Percentiles rank a stretch among this genome's conserved stretches.
Conservation (phyloP, 768 basidiomycete genomes). For the Infundibulicybe gibba region DNA sequence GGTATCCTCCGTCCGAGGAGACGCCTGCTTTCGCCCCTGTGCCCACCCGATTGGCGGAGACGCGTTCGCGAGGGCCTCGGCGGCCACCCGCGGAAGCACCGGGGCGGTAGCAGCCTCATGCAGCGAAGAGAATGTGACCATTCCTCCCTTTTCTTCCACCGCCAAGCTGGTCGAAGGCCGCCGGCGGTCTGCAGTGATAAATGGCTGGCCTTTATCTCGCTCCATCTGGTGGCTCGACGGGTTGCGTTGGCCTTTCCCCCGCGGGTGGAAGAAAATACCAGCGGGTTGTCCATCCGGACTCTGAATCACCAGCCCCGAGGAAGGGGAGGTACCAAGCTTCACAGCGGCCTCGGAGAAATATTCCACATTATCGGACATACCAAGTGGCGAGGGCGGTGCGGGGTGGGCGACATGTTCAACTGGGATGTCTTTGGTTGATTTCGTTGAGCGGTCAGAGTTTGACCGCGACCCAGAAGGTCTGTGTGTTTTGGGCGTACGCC, state of each 20-base stretch:
- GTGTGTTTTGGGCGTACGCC: conserved; percentile 36
- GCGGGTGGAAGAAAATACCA: conserved; percentile 95
- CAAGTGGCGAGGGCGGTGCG: conserved; percentile 67
- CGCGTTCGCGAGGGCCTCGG: no score
- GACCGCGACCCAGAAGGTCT: conserved; percentile 51
- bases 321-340: conserved; percentile 70
- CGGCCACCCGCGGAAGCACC: conserved; percentile 2
- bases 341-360: conserved; percentile 73
- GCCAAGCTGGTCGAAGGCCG: conserved; percentile 20
- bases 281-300: conserved; percentile 90
- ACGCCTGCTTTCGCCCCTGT: background rate
- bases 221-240: conserved; percentile 41
- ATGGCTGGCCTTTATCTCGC: conserved; percentile 37
- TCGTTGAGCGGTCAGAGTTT: conserved; percentile 60
- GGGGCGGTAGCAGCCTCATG: conserved; percentile 20
- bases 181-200: conserved; percentile 20
- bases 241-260: conserved; percentile 34
- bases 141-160: conserved; percentile 15
- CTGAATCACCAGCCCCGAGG: conserved; percentile 86
- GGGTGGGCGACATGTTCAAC: conserved; percentile 30
- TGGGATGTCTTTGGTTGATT: conserved; percentile 44
- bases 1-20: conserved; percentile 4
- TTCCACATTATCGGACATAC: conserved; percentile 69
- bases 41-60: no score
- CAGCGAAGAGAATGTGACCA: conserved; percentile 28